These are phyloP conservation scores for Neurospora africana DNA, from an alignment of 495 filamentous ascomycete species.

Conservation along the genomic window DNA sequence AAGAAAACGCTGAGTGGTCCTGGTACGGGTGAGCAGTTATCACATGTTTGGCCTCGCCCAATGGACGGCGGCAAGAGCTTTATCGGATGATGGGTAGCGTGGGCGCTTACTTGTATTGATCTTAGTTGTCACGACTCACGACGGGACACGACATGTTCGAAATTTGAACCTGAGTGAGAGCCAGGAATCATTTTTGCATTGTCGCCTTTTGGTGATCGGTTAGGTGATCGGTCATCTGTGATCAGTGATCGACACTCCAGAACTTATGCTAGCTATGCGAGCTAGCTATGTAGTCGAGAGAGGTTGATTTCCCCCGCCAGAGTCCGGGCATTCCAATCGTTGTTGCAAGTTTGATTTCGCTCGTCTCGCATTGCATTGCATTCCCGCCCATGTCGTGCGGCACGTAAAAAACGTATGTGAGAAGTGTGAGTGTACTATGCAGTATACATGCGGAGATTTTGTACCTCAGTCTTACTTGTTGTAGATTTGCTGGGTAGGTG, in stretches of 20 bases:
- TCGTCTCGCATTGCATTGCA: not conserved
- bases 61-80: not conserved
- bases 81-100: not conserved
- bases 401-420: not conserved
- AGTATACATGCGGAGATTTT: not conserved
- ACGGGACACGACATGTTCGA: not conserved
- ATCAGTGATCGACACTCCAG: not conserved
- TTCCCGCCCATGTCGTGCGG: not conserved
- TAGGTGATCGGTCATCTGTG: not conserved
- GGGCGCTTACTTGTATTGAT: not conserved
- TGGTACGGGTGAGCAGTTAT: not conserved
- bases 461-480: not conserved
- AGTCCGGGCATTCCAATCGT: not conserved
- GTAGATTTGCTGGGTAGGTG: not conserved
- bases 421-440: not conserved
- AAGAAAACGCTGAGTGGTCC: not conserved
- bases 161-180: not conserved
- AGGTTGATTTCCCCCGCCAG: not conserved
- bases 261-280: not conserved
- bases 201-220: not conserved
- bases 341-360: not conserved
- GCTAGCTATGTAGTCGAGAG: not conserved
- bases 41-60: not conserved
- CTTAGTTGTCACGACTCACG: not conserved
- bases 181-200: not conserved